Evolutionary conservation across 306 rosid species (phyloP).

Genomic region (Potentilla sterilis): DNA sequence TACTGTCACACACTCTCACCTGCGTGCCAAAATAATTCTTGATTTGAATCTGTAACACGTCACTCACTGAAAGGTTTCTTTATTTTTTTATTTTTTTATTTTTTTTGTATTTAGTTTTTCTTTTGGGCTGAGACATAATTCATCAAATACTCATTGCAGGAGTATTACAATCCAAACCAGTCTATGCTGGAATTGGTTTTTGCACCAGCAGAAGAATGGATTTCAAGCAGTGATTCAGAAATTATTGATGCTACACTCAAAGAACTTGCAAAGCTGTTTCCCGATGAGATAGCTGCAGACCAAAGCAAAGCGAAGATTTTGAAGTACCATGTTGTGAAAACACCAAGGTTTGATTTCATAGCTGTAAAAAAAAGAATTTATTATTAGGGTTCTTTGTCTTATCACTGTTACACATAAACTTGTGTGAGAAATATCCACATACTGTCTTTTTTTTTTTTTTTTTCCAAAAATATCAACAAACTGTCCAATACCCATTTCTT

Average conservation of each 20-base stretch:
- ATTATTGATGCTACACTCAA: slow-evolving; percentile 89
- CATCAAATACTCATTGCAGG: slow-evolving; percentile 43
- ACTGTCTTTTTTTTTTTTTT: background rate
- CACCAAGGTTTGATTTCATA: slow-evolving; percentile 70
- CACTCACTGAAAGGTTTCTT: background rate
- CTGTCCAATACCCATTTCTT: slow-evolving; percentile 8
- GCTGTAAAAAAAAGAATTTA: slow-evolving; percentile 12
- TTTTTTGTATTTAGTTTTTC: background rate
- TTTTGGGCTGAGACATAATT: slow-evolving; percentile 6
- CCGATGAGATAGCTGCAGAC: slow-evolving; percentile 88
- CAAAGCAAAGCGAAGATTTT: slow-evolving; percentile 93
- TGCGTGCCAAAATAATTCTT: background rate
- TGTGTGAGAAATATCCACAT: slow-evolving; percentile 12
- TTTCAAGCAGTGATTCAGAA: slow-evolving; percentile 76
- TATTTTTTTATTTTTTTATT: background rate
- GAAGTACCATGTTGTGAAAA: slow-evolving; percentile 90
- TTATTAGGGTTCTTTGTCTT: background rate
- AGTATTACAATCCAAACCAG: slow-evolving; percentile 82
- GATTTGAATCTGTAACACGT: background rate
- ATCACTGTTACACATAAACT: background rate
- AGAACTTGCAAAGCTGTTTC: slow-evolving; percentile 93
- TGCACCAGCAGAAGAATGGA: slow-evolving; percentile 98
- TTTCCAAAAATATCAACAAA: background rate
- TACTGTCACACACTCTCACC: background rate
- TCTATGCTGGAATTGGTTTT: slow-evolving; percentile 98